Evolutionary conservation across 1,284 basidiomycete genomes (phyloP), one percentile per base, ranked within the genome.

Genomic region (Ceratobasidium sp.): DNA sequence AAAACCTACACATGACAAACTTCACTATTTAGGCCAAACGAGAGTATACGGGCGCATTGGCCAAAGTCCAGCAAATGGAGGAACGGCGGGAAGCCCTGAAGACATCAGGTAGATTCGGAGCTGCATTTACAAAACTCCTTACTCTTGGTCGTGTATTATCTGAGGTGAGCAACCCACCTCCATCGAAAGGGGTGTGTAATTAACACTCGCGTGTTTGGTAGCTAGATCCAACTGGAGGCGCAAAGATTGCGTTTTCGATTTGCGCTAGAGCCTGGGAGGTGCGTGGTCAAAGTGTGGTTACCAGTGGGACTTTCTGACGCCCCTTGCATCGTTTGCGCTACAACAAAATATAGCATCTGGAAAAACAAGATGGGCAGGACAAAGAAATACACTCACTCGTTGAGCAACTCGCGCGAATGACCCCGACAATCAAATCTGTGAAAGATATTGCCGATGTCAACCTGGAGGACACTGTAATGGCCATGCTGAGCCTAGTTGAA

Each of bases 401-500:
- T 13, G n/a, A 51, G 16, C 14, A 51, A 27, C 34, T 31, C 7
- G 63, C 46, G 19, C 1, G 14, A 51, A 29, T 65, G 48, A 34
- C 27, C 11, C 46, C 48, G 16, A 46, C 34, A 14, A 49, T 34
- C 22, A 29, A 51, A n/a, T 31, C 43, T 6, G 48, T 65, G 27
- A 3, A 51, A 53, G 48, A 53, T 2, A 49, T 65, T 19, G 53
- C 53, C 3, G 29, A 56, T 3, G 53, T 24, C 22, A 27, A 56
- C 29, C 27, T 61, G 16, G 39, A n/a, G 14, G 19, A 39, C 19
- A 61, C 39, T 9, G 24, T 61, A 2, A 8, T 14, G 31, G 39
- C 34, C 1, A 39, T 61, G 58, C 22, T 65, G 48, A 31, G 34
- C 22, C 48, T 65, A 6, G 3, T 65, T 29, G 63, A 65, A n/a